Conservation (phyloP, 1,284 basidiomycete species). For the Rugiboletus extremiorientalis region DNA sequence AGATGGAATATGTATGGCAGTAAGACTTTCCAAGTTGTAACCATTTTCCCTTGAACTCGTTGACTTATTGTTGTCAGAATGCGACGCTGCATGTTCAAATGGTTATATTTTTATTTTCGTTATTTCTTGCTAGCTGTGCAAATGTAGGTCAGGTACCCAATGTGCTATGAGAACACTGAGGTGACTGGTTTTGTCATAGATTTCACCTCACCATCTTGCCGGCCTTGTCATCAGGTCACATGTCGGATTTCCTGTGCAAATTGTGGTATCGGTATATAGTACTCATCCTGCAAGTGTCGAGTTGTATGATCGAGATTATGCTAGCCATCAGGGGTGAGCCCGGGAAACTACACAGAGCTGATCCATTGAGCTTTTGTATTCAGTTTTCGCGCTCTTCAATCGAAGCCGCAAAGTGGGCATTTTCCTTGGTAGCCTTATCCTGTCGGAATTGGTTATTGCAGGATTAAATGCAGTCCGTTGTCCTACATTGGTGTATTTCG, state of each 20-base stretch:
- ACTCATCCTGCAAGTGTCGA: background rate
- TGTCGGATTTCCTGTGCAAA: conserved; percentile 6
- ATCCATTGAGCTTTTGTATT: background rate
- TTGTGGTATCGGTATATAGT: conserved; percentile 17
- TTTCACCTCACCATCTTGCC: conserved; percentile 9
- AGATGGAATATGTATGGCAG: conserved; percentile 26
- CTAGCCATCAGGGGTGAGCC: conserved; percentile 23
- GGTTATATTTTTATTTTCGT: conserved; percentile 25
- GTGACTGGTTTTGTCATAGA: conserved; percentile 5
- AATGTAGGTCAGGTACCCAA: conserved; percentile 9
- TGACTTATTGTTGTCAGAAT: conserved; percentile 13
- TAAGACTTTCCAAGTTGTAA: background rate
- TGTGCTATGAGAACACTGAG: background rate
- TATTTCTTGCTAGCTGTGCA: conserved; percentile 15
- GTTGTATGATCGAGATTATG: conserved; percentile 11
- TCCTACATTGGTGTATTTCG: background rate
- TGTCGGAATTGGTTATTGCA: conserved; percentile 3
- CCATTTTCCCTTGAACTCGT: background rate
- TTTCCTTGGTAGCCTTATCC: conserved; percentile 13
- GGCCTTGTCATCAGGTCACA: conserved; percentile 12
- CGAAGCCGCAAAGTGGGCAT: conserved; percentile 10
- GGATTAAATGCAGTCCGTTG: background rate
- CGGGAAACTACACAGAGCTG: too few relatives aligned
- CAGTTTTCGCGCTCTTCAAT: conserved; percentile 29
- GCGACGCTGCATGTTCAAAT: conserved; percentile 15